These are phyloP conservation scores for Phoma sp. DNA, from an alignment of 2,329 filamentous ascomycete species.

Conservation along the genomic window DNA sequence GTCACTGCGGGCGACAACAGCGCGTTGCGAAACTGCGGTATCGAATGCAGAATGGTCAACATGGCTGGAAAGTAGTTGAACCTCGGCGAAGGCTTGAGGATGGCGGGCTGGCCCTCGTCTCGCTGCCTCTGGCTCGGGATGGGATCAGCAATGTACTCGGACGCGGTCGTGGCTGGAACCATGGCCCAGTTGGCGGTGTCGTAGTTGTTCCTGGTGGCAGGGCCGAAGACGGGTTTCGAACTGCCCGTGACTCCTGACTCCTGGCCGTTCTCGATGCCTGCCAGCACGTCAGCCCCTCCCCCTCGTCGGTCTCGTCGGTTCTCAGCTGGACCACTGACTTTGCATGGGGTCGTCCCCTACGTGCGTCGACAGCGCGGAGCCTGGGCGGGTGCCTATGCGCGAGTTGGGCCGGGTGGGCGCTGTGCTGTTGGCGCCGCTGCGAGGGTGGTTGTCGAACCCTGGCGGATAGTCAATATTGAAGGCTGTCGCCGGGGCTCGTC, in stretches of 20 bases:
- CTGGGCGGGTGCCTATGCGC: constrained; percentile 39
- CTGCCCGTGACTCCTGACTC: constrained; percentile 61
- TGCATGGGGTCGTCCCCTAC: constrained; percentile 42
- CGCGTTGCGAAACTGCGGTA: constrained; percentile 65
- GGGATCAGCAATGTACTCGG: constrained; percentile 61
- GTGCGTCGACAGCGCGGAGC: constrained; percentile 38
- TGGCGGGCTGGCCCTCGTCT: constrained; percentile 59
- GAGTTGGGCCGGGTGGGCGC: constrained; percentile 48
- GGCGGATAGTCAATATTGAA: constrained; percentile 47
- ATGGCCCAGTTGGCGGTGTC: constrained; percentile 64
- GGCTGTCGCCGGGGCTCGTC: constrained; percentile 31
- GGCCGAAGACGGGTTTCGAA: constrained; percentile 58
- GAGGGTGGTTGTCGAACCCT: constrained; percentile 41
- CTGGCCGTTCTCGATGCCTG: constrained; percentile 52
- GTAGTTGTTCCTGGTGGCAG: constrained; percentile 63
- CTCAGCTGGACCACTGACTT: constrained; percentile 34
- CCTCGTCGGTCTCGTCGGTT: neutral
- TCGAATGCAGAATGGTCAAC: constrained; percentile 68
- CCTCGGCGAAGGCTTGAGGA: constrained; percentile 63
- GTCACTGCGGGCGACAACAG: constrained; percentile 58
- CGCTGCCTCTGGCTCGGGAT: constrained; percentile 59
- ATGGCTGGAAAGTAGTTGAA: constrained; percentile 64
- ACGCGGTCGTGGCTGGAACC: constrained; percentile 57
- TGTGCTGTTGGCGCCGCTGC: constrained; percentile 42
- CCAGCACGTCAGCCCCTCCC: constrained; percentile 23